These are phyloP conservation scores for Ensete glaucum DNA, from an alignment of 176 grass and related monocot species.

Conservation along the genomic window DNA sequence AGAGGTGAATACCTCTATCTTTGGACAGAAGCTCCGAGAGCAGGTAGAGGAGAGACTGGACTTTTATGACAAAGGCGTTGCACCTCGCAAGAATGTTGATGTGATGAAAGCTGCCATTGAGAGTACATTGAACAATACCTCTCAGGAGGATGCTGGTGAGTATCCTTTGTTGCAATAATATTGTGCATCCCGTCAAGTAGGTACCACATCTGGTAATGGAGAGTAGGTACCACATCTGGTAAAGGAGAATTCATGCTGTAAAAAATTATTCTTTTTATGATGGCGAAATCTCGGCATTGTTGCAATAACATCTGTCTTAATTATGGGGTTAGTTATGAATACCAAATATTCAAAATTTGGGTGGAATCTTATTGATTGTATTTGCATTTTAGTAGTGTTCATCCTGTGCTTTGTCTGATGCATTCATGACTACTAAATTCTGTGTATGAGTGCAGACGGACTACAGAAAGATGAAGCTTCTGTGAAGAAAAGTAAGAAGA, in stretches of 20 bases:
- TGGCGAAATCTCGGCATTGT: too few species aligned
- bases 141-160: conserved; percentile 36
- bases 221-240: too few species aligned
- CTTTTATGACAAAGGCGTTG: conserved; percentile 90
- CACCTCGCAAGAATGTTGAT: conserved; percentile 88
- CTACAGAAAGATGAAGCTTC: conserved; percentile 21
- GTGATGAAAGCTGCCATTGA: conserved; percentile 87
- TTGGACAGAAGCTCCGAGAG: conserved; percentile 77
- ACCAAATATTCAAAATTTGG: too few species aligned
- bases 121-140: conserved; percentile 21
- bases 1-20: conserved; percentile 56
- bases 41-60: conserved; percentile 96
- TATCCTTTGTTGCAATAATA: background rate
- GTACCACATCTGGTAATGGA: too few species aligned
- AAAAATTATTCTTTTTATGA: background rate
- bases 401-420: background rate
- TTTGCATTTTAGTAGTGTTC: background rate
- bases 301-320: background rate
- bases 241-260: too few species aligned
- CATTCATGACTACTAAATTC: background rate
- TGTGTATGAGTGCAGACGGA: conserved; percentile 3
- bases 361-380: background rate
- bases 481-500: conserved; percentile 59
- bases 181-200: too few species aligned
- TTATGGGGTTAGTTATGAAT: background rate